Evolutionary conservation across 305 asterid genomes (phyloP), one percentile per base, ranked within the genome.

Genomic region (Ajuga reptans): DNA sequence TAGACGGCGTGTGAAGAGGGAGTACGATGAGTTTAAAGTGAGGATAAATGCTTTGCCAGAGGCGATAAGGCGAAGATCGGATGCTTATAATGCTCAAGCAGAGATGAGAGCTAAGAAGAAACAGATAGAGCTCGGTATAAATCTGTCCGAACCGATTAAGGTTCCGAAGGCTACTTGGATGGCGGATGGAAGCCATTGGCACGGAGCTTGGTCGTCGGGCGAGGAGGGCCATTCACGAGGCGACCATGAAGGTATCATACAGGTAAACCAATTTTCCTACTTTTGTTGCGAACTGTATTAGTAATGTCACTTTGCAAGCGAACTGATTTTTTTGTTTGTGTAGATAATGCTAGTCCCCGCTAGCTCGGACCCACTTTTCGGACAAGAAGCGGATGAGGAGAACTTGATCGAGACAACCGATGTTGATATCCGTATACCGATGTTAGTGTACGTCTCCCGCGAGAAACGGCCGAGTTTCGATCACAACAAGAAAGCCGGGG

Each of bases 401-500:
- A 84, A 77, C 79, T 42, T 85, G 66, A 81, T 90, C 29, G 86
- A 84, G 73, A 82, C 95, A 10, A 69, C 85, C 8, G 90, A 83
- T 7, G 89, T 88, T 4, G 98, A 92, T 47, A 74, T 88, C 75
- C 72, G 98, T 68, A 24, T 92, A 72, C 98, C 98, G 0, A 92
- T 89, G 97, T 74, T 90, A 15, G 98, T 92, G 46, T 92, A 92
- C 33, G 96, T 89, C 3, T 92, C 97, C 15, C 90, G 97, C 0
- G 98, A 92, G 76, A 92, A 92, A 56, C 71, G 97, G 1, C 82
- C 92, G 14, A 75, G 82, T 21, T 92, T 86, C 58, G 97, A 92
- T 49, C 98, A 92, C 75, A 92, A 88, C 87, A 92, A 92, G 87
- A 92, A 92, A 72, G 96, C 97, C 3, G 98, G 97, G 3, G 98